Conservation (phyloP, 2,329 filamentous ascomycete species). For the Xylaria sp. region DNA sequence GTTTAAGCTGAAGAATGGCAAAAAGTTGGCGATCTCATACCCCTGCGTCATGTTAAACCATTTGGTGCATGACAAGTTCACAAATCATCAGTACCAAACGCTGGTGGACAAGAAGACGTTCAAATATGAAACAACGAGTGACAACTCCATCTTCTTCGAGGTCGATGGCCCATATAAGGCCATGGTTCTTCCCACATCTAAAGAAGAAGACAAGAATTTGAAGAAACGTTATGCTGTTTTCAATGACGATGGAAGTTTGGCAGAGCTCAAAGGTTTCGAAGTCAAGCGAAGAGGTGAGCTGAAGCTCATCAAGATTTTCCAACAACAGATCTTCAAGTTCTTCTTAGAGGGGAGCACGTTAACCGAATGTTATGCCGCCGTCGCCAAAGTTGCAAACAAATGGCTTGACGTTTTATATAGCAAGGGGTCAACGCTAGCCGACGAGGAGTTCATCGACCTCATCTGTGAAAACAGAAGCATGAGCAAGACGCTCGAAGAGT, state of each 20-base stretch:
- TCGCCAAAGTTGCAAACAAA: slow-evolving; percentile 93
- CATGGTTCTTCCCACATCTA: slow-evolving; percentile 96
- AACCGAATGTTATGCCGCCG: slow-evolving; percentile 87
- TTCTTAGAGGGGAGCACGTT: slow-evolving; percentile 92
- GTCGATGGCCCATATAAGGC: slow-evolving; percentile 97
- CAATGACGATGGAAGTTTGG: slow-evolving; percentile 95
- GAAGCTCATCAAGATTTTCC: slow-evolving; percentile 99
- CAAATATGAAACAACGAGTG: slow-evolving; percentile 95
- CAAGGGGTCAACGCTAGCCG: slow-evolving; percentile 87
- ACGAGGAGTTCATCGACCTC: slow-evolving; percentile 98
- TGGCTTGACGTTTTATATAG: slow-evolving; percentile 96
- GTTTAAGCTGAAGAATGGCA: slow-evolving; percentile 94
- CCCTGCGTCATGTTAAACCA: slow-evolving; percentile 99
- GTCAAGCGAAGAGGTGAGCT: slow-evolving; percentile 97
- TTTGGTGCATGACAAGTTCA: slow-evolving; percentile 92
- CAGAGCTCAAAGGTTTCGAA: slow-evolving; percentile 97
- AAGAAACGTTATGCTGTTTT: slow-evolving; percentile 99
- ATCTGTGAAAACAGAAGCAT: slow-evolving; percentile 99
- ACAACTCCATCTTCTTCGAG: slow-evolving; percentile 99
- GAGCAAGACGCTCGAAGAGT: slow-evolving; percentile 96
- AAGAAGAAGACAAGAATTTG: slow-evolving; percentile 99
- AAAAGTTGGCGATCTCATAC: slow-evolving; percentile 96
- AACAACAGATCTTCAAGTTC: slow-evolving; percentile 99
- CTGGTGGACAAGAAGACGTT: slow-evolving; percentile 81
- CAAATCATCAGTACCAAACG: slow-evolving; percentile 97